A percentile compares a stretch with the other conserved stretches of the same genome.
Conservation (phyloP, 306 rosid genomes). For the Glycine soja region DNA sequence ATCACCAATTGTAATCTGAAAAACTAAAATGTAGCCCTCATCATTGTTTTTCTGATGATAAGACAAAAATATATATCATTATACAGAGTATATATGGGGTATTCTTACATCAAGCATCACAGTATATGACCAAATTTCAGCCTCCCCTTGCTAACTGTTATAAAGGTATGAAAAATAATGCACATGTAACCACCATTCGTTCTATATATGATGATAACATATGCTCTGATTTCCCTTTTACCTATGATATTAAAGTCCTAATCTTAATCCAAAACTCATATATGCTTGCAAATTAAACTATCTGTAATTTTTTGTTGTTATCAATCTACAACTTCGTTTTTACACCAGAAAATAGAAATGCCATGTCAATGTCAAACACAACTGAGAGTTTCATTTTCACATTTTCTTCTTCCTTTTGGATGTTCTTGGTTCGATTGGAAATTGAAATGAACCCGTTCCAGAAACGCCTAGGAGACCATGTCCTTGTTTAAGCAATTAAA, state of each 20-base stretch:
- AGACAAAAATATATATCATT: not conserved
- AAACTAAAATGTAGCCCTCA: not conserved
- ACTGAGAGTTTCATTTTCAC: not conserved
- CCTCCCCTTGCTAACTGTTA: no score
- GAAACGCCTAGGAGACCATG: conserved; percentile 14
- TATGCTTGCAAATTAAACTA: not conserved
- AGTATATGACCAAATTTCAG: not conserved
- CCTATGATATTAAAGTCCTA: not conserved
- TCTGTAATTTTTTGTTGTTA: not conserved
- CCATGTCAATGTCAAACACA: not conserved
- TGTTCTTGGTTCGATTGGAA: not conserved
- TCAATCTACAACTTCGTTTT: not conserved
- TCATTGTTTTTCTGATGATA: not conserved
- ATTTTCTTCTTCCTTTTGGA: not conserved
- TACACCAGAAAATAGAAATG: not conserved
- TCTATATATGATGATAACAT: no score
- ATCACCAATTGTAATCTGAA: not conserved
- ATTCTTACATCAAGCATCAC: not conserved
- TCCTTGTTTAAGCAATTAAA: conserved; percentile 25
- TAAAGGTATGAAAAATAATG: not conserved
- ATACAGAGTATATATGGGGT: not conserved
- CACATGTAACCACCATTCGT: not conserved
- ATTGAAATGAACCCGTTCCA: not conserved
- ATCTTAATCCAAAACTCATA: not conserved
- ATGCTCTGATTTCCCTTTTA: not conserved